Conservation (phyloP, 495 filamentous ascomycete genomes). For the Friedmanniomyces endolithicus region DNA sequence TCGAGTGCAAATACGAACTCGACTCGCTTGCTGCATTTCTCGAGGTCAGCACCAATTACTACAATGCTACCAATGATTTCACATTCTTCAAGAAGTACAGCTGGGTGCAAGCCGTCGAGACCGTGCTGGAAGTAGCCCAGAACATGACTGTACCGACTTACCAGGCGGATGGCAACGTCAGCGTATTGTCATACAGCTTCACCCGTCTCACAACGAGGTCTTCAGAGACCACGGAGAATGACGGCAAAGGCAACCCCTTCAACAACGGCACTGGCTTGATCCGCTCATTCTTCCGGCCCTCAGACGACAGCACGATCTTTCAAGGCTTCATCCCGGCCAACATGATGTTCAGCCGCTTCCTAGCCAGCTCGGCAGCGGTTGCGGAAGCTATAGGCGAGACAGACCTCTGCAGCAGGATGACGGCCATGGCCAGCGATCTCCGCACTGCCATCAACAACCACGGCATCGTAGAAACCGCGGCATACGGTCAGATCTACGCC, state of each 20-base stretch:
- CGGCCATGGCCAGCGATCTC: conserved; percentile 36
- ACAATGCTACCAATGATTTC: conserved; percentile 40
- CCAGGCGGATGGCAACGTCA: conserved; percentile 40
- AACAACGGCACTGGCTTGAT: conserved; percentile 47
- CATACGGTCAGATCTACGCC: conserved; percentile 41
- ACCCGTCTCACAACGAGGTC: conserved; percentile 43
- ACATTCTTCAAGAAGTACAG: conserved; percentile 47
- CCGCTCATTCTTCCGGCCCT: conserved; percentile 50
- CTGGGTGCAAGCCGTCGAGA: conserved; percentile 46
- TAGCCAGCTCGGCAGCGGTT: conserved; percentile 41
- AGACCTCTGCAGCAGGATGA: conserved; percentile 40
- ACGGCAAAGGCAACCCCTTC: conserved; percentile 46
- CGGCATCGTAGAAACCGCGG: conserved; percentile 37
- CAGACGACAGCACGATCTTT: conserved; percentile 48
- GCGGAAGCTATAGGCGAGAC: conserved; percentile 37
- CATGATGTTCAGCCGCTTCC: conserved; percentile 53
- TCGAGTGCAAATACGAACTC: conserved; percentile 59
- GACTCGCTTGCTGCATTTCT: conserved; percentile 55
- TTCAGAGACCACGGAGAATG: conserved; percentile 47
- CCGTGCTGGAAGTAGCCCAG: conserved; percentile 43
- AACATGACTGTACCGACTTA: conserved; percentile 50
- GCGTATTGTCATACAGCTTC: conserved; percentile 44
- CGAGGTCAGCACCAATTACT: conserved; percentile 48
- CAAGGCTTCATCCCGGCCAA: conserved; percentile 53
- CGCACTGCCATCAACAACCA: conserved; percentile 39